Percentiles rank a stretch among this genome's conserved stretches.
These are phyloP conservation scores for Boletellus deceptivus DNA, from an alignment of 1,284 basidiomycete genomes.

Conservation along the genomic window DNA sequence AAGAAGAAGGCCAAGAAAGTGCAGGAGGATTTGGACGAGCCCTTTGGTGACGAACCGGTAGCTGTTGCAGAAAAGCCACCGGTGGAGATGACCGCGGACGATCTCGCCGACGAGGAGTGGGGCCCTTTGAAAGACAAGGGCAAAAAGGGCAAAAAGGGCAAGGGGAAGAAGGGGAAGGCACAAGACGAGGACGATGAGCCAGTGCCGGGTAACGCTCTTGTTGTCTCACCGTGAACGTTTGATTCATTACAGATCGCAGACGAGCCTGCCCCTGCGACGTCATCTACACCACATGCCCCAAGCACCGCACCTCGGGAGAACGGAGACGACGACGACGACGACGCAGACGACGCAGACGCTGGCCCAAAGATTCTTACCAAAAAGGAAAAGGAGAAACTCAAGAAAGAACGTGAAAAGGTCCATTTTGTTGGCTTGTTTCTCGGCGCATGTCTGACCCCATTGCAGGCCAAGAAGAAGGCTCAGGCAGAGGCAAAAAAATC, in stretches of 20 bases:
- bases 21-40: slow-evolving; percentile 32
- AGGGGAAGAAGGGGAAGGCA: slow-evolving; percentile 46
- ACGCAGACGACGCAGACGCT: slow-evolving; percentile 42
- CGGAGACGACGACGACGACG: slow-evolving; percentile 51
- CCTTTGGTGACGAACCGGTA: slow-evolving; percentile 32
- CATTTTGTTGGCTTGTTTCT: slow-evolving; percentile 8
- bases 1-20: slow-evolving; percentile 62
- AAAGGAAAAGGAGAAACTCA: slow-evolving; percentile 91
- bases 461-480: slow-evolving; percentile 91
- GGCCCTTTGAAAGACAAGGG: slow-evolving; percentile 55
- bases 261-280: slow-evolving; percentile 30
- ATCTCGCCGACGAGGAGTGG: slow-evolving; percentile 69
- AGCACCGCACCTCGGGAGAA: slow-evolving; percentile 36
- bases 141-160: slow-evolving; percentile 50
- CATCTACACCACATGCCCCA: slow-evolving; percentile 18
- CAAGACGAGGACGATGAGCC: slow-evolving; percentile 43
- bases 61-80: slow-evolving; percentile 41
- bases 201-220: slow-evolving; percentile 20
- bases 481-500: slow-evolving; percentile 86
- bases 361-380: slow-evolving; percentile 71
- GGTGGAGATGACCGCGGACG: slow-evolving; percentile 57
- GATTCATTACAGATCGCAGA: slow-evolving; percentile 17
- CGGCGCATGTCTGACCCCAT: slow-evolving; percentile 8
- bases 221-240: slow-evolving; percentile 2
- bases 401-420: slow-evolving; percentile 94